Evolutionary conservation across 805 yeast genomes (phyloP), one percentile per base, ranked within the genome.

Genomic region (Ogataea saltuana): DNA sequence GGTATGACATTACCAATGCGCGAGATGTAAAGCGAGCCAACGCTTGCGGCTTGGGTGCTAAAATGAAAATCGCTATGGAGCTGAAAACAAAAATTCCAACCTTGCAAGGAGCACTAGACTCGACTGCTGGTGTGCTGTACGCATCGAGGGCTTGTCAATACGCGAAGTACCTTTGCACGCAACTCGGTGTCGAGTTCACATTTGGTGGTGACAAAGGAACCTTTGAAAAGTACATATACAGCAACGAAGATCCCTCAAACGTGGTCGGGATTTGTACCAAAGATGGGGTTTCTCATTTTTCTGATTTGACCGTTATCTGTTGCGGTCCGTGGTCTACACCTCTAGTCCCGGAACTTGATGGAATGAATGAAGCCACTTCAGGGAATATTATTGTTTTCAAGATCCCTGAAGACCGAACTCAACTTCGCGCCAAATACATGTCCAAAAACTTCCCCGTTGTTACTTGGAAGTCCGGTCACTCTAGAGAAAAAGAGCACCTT

Each of bases 371-470:
- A 45, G 73, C 65, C 0, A 58, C 65, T 12, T 56, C 61, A 6
- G 73, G 71, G 12, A 68, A 67, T 47, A 59, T 70, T n/a, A 41
- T 64, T 2, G 42, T 60, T 16, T 51, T 64, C 42, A 61, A 65
- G 44, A 57, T 70, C 23, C 73, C 74, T 7, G 63, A 60, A 19
- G 54, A 60, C 15, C 55, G 71, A 39, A 49, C 51, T 16, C 70
- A 65, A 40, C 41, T 70, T 29, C 42, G 53, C 12, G 53, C 51
- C 5, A 69, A 68, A 41, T 70, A 68, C 45, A 57, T 61, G 5
- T 27, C 59, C 6, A 50, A 50, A 11, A 58, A 65, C 37, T 61
- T 66, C 46, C 71, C 73, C n/a, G 41, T 64, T 31, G 35, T 63
- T 6, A 55, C 50, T 8, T 69, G 72, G 72, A 67, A 57, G 49